phyloP scores from a whole-genome alignment of 108 stramenopile genomes.

The Schizochytrium sp. region DNA sequence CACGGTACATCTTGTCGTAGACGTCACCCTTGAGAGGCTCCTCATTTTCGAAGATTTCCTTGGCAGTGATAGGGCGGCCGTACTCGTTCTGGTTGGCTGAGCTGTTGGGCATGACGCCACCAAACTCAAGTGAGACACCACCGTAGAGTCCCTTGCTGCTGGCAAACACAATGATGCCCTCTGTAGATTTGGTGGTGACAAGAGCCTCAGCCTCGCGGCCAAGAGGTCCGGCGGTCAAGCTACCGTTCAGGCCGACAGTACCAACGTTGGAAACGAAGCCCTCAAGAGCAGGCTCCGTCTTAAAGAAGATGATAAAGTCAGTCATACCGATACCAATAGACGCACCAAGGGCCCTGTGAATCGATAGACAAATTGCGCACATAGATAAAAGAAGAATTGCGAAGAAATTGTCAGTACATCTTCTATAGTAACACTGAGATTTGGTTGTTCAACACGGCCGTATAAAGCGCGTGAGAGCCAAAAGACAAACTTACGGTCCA shows the following conservation, averaged over 20 bases:
- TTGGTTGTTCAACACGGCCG: not conserved
- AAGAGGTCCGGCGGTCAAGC: slow-evolving; percentile 34
- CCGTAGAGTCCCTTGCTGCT: slow-evolving; percentile 61
- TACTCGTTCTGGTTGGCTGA: slow-evolving; percentile 26
- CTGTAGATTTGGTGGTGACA: slow-evolving; percentile 13
- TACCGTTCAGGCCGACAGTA: slow-evolving; percentile 51
- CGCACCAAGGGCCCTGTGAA: slow-evolving; percentile 19
- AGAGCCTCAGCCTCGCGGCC: slow-evolving; percentile 56
- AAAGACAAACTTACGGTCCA: slow-evolving; percentile 30
- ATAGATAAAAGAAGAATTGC: not conserved
- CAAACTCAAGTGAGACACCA: slow-evolving; percentile 53
- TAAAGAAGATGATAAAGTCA: slow-evolving; percentile 49
- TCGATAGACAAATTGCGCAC: not conserved
- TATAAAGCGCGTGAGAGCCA: not conserved
- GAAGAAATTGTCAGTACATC: too few relatives aligned
- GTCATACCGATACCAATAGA: slow-evolving; percentile 48
- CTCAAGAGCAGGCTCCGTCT: slow-evolving; percentile 45
- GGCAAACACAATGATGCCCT: slow-evolving; percentile 33
- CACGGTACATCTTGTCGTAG: slow-evolving; percentile 48
- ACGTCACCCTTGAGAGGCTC: slow-evolving; percentile 20
- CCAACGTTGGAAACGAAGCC: slow-evolving; percentile 29
- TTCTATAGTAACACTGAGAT: too few relatives aligned
- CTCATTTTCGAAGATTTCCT: slow-evolving; percentile 46
- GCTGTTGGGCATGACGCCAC: slow-evolving; percentile 23
- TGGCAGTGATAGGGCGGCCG: not conserved